Conservation (phyloP, 495 filamentous ascomycete species). For the Margaritispora aquatica region DNA sequence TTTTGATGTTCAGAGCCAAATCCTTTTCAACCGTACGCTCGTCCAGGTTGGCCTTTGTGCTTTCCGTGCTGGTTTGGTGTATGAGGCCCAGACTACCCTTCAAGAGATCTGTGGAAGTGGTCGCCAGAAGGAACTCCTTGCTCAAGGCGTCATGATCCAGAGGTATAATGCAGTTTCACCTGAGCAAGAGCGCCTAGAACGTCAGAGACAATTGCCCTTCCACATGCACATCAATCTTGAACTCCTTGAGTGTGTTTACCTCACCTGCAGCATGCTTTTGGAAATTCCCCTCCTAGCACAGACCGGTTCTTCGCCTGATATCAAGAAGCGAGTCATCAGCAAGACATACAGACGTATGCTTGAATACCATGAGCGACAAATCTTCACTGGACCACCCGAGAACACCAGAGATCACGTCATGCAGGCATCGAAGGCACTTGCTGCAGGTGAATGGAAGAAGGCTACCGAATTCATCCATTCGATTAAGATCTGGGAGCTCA, state of each 20-base stretch:
- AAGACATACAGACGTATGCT: constrained; percentile 99
- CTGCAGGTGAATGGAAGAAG: constrained; percentile 98
- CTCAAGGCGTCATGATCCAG: constrained; percentile 97
- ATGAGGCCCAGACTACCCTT: constrained; percentile 92
- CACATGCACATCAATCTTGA: constrained; percentile 99
- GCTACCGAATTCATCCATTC: constrained; percentile 83
- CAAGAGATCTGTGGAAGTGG: constrained; percentile 97
- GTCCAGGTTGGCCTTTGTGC: constrained; percentile 98
- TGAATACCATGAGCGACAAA: constrained; percentile 98
- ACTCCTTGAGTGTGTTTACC: constrained; percentile 94
- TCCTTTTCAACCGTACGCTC: constrained; percentile 96
- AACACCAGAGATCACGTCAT: constrained; percentile 99
- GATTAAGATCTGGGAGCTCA: constrained; percentile 99
- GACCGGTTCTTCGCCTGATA: constrained; percentile 89
- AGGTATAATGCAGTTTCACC: constrained; percentile 90
- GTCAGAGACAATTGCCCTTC: constrained; percentile 95
- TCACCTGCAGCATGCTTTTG: constrained; percentile 97
- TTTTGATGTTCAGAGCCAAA: constrained; percentile 95
- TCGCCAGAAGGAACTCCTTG: constrained; percentile 93
- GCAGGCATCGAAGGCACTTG: constrained; percentile 94
- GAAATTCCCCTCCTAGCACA: constrained; percentile 97
- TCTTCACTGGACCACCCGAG: constrained; percentile 96
- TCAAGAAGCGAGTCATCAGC: constrained; percentile 97
- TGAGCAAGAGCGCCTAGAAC: constrained; percentile 94
- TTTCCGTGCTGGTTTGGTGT: constrained; percentile 93